Conservation (phyloP, 352 stramenopile species). For the Phytophthora pinifolia region DNA sequence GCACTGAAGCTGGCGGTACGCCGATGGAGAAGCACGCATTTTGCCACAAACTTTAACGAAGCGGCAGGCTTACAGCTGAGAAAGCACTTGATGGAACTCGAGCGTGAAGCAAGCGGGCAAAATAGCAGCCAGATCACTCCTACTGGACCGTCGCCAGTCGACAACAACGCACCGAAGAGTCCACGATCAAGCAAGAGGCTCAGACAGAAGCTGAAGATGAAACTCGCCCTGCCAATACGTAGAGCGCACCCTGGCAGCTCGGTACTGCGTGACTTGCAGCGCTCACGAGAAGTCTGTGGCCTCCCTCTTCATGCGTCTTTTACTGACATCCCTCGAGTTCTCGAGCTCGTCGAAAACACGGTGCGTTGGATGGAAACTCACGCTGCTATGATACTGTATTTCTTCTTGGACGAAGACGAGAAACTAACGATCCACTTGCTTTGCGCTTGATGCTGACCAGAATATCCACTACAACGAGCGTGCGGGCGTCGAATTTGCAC, state of each 20-base stretch:
- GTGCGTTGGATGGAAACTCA: conserved; percentile 28
- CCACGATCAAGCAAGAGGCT: conserved; percentile 19
- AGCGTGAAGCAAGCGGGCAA: conserved; percentile 35
- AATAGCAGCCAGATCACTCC: conserved; percentile 1
- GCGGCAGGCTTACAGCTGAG: conserved; percentile 82
- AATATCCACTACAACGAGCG: conserved; percentile 90
- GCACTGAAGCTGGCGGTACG: conserved; percentile 86
- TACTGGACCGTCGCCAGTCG: neutral
- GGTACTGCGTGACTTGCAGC: conserved; percentile 36
- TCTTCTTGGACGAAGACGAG: conserved; percentile 10
- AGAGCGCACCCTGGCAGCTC: conserved; percentile 11
- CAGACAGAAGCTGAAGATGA: conserved; percentile 29
- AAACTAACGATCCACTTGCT: conserved; percentile 16
- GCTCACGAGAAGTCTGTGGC: conserved; percentile 64
- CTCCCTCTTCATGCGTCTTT: conserved; percentile 89
- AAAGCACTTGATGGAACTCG: conserved; percentile 66
- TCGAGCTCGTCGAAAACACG: conserved; percentile 85
- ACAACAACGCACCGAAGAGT: conserved; percentile 9
- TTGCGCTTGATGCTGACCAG: conserved; percentile 29
- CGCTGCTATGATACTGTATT: conserved; percentile 22
- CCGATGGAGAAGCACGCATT: conserved; percentile 83
- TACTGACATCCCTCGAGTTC: conserved; percentile 78
- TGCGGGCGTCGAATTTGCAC: conserved; percentile 87
- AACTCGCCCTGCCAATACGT: conserved; percentile 20
- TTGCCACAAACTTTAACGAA: conserved; percentile 87